Percentiles rank a stretch among this genome's conserved stretches.
These are phyloP conservation scores for Russula abietina DNA, from an alignment of 768 basidiomycete species.

Conservation along the genomic window DNA sequence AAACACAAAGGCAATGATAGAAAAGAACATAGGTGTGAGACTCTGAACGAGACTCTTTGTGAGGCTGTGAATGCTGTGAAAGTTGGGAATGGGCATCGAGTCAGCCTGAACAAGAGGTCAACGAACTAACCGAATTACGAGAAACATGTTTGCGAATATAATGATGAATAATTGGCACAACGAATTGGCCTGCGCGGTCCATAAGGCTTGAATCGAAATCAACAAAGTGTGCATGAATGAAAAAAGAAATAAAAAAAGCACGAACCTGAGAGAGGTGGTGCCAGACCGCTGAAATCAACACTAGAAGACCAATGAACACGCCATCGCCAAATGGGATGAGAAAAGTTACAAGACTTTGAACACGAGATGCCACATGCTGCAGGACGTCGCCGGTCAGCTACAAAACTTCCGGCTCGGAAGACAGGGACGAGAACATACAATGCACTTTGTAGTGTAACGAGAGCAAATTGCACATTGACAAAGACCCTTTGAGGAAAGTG, in stretches of 20 bases:
- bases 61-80: neutral
- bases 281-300: too few species aligned
- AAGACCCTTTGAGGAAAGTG: neutral
- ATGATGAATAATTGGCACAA: slow-evolving; percentile 1
- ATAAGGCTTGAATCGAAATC: neutral
- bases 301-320: neutral
- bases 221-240: neutral
- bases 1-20: neutral
- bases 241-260: neutral
- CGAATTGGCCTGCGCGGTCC: slow-evolving; percentile 1
- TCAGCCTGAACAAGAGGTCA: neutral
- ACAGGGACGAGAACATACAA: neutral
- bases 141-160: neutral
- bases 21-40: neutral
- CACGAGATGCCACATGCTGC: neutral
- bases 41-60: neutral
- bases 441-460: neutral
- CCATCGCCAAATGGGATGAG: neutral
- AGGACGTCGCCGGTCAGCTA: neutral
- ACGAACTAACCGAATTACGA: neutral
- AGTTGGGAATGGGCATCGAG: neutral
- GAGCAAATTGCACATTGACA: neutral
- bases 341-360: neutral
- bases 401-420: too few species aligned
- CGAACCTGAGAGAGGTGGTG: too few species aligned